A percentile compares a stretch with the other conserved stretches of the same genome.
Evolutionary conservation across 179 eudicot genomes (phyloP).

Genomic region (Spinacia oleracea): DNA sequence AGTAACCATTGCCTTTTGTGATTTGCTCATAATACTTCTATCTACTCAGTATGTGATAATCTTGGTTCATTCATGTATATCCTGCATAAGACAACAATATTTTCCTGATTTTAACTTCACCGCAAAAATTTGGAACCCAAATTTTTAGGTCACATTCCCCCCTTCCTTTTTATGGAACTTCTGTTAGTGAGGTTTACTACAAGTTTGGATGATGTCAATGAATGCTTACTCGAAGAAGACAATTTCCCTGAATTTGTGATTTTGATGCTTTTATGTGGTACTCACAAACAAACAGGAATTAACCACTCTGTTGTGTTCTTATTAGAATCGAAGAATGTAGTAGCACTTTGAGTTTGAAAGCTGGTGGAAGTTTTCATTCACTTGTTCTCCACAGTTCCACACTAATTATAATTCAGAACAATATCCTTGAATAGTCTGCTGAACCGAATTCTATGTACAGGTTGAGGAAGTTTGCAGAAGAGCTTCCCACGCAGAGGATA

Average conservation of each 20-base stretch:
- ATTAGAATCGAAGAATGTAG: background rate
- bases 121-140: background rate
- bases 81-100: background rate
- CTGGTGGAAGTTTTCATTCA: background rate
- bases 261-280: background rate
- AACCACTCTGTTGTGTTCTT: background rate
- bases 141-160: background rate
- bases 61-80: background rate
- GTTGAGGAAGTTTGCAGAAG: constrained; percentile 49
- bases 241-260: background rate
- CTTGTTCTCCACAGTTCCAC: background rate
- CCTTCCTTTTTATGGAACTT: background rate
- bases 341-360: background rate
- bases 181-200: background rate
- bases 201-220: background rate
- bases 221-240: background rate
- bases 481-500: constrained; percentile 51
- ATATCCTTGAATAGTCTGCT: constrained; percentile 9
- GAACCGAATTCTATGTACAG: constrained; percentile 26
- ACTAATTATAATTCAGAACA: background rate
- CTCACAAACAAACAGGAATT: background rate
- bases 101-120: background rate
- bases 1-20: background rate
- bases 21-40: background rate
- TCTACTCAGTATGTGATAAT: background rate